These are phyloP conservation scores for Endocalyx cinctus DNA, from an alignment of 2,329 filamentous ascomycete genomes.

Conservation along the genomic window DNA sequence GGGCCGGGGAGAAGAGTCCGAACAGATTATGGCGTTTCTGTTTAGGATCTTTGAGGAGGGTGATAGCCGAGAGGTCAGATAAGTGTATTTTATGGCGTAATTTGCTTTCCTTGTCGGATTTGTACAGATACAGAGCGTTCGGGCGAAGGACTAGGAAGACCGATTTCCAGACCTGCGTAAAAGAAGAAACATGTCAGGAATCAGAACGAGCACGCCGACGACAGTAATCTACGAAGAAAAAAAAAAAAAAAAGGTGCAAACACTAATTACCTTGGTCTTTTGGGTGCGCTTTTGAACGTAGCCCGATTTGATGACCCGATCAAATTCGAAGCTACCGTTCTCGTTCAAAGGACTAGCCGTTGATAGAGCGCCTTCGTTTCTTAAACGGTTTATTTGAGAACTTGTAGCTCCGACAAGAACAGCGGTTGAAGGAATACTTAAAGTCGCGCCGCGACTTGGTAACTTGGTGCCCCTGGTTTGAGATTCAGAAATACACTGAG, in stretches of 20 bases:
- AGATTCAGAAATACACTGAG: slow-evolving; percentile 15
- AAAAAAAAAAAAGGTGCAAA: slow-evolving; percentile 8
- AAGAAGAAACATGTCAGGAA: slow-evolving; percentile 15
- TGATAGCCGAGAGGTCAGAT: slow-evolving; percentile 85
- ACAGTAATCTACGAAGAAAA: slow-evolving; percentile 1
- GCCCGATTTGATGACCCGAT: slow-evolving; percentile 86
- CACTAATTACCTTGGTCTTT: slow-evolving; percentile 90
- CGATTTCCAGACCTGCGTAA: slow-evolving; percentile 76
- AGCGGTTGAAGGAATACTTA: slow-evolving; percentile 18
- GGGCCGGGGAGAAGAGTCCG: slow-evolving; percentile 83
- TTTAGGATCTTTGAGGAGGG: slow-evolving; percentile 83
- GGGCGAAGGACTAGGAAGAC: slow-evolving; percentile 87
- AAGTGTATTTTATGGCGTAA: slow-evolving; percentile 84
- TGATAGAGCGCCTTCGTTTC: slow-evolving; percentile 50
- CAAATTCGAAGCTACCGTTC: slow-evolving; percentile 93
- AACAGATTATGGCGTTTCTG: slow-evolving; percentile 84
- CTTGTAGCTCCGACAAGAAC: slow-evolving; percentile 20
- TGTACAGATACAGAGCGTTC: slow-evolving; percentile 88
- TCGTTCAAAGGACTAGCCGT: slow-evolving; percentile 84
- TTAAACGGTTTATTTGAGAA: slow-evolving; percentile 29
- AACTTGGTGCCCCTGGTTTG: slow-evolving; percentile 13
- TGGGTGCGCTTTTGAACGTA: slow-evolving; percentile 83
- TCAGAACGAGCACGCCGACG: background rate
- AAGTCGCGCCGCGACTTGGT: slow-evolving; percentile 20
- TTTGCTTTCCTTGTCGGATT: slow-evolving; percentile 83